Conservation (phyloP, 352 stramenopile genomes). For the Phytophthora hibernalis region DNA sequence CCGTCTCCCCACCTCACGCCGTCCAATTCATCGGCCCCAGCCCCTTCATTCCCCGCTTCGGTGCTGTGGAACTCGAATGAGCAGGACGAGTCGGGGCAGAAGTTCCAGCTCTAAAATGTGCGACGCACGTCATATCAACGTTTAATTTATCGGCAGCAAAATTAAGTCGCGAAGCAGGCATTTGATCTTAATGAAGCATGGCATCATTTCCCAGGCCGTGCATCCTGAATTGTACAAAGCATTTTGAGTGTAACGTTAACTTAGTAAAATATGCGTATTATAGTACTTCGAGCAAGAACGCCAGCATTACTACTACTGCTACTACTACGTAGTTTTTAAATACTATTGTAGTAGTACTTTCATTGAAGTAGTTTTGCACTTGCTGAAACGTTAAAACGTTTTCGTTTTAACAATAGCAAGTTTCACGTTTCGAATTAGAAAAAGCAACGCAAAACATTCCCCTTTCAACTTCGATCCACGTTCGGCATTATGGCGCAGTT, state of each 20-base stretch:
- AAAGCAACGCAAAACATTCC: too few relatives aligned
- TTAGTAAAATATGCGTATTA: too few relatives aligned
- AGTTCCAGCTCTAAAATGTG: slow-evolving; percentile 23
- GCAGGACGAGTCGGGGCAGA: slow-evolving; percentile 25
- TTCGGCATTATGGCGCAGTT: slow-evolving; percentile 49
- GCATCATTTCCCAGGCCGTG: too few relatives aligned
- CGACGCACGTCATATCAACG: background rate
- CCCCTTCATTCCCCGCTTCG: slow-evolving; percentile 57
- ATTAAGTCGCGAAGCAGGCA: slow-evolving; percentile 3
- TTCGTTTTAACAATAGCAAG: slow-evolving; percentile 11
- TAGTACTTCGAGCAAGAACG: too few relatives aligned
- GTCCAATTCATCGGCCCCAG: slow-evolving; percentile 42
- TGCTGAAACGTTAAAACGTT: too few relatives aligned
- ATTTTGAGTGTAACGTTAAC: too few relatives aligned
- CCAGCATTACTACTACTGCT: too few relatives aligned
- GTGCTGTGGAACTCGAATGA: slow-evolving; percentile 57
- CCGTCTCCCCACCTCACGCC: slow-evolving; percentile 54
- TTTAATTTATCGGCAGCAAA: slow-evolving; percentile 39
- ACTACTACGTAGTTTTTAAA: too few relatives aligned
- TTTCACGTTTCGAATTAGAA: slow-evolving; percentile 18
- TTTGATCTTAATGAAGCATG: too few relatives aligned
- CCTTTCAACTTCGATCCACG: background rate
- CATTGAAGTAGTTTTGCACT: too few relatives aligned
- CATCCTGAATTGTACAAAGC: too few relatives aligned
- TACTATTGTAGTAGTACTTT: too few relatives aligned